Percentiles rank a stretch among this genome's conserved stretches.
Conservation (phyloP, 306 rosid species). For the Betula pendula region DNA sequence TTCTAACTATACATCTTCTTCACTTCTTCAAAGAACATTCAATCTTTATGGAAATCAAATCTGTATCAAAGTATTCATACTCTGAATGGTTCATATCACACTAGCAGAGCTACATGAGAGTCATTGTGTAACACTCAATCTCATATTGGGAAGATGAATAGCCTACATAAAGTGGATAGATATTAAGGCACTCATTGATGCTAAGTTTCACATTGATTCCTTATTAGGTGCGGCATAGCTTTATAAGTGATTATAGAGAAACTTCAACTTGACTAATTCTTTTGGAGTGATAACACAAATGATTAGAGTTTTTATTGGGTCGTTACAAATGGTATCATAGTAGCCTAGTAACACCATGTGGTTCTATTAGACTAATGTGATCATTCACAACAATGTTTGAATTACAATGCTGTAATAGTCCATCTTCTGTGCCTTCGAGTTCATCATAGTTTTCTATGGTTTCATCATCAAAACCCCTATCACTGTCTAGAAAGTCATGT, state of each 20-base stretch:
- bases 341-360: too few relatives aligned
- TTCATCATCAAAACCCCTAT: conserved; percentile 19
- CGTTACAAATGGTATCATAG: too few relatives aligned
- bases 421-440: conserved; percentile 13
- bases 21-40: not conserved
- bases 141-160: too few relatives aligned
- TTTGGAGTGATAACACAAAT: too few relatives aligned
- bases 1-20: not conserved
- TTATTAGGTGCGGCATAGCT: too few relatives aligned
- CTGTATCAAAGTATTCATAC: not conserved
- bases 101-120: not conserved
- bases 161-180: too few relatives aligned
- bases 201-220: too few relatives aligned
- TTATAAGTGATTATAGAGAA: too few relatives aligned
- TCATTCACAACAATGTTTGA: conserved; percentile 7
- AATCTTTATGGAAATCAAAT: not conserved
- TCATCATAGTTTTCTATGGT: conserved; percentile 4
- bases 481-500: conserved; percentile 18
- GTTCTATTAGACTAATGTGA: conserved; percentile 4
- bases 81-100: not conserved
- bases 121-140: not conserved
- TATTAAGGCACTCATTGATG: too few relatives aligned
- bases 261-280: too few relatives aligned
- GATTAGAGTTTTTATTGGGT: too few relatives aligned
- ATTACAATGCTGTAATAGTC: not conserved